Base-by-base conservation (phyloP, 139 green algal genomes). In the Chlamydomonas incerta region DNA sequence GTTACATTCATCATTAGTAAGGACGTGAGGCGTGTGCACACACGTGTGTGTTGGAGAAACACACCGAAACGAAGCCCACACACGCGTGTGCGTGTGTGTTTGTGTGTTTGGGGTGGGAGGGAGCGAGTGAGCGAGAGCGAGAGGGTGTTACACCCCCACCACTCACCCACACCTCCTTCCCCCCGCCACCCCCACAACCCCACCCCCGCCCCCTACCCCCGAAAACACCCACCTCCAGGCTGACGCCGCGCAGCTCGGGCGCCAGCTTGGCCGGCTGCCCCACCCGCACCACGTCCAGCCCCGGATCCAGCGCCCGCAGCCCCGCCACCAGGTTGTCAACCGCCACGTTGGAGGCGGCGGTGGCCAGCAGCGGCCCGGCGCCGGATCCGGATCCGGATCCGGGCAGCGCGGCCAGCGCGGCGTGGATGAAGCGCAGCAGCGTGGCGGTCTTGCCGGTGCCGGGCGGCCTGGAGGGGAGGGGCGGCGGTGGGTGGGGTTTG, bases 251-350 rank as follows among this genome's bases (percentile, higher is more conserved):
- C 74, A 93, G 73, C n/a, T 83, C 91, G 18, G 87, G 58, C 28
- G 85, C 57, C 50, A 94, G 81, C 82, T 95, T 95, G 21, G 71
- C 93, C 6, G 93, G 93, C 75, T 93, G 90, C 14, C 93, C 93
- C 77, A 95, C 57, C 2, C 93, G 68, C n/a, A 93, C 90, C 26
- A 92, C 81, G 24, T 89, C 41, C 46, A 85, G 79, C 8, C 18
- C 86, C 28, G 34, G 76, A 11, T 73, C 76, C 62, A 63, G 28
- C 9, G 62, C 73, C 87, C 91, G 63, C 67, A 95, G 80, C 15
- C 90, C 91, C 21, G 58, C 52, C 57, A 95, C 91, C 21, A 95
- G 46, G 74, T 93, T 92, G 90, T 95, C 93, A n/a, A 95, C 93
- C 11, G 93, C 93, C 81, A 94, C 91, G 60, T 95, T 95, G 80